Evolutionary conservation across 2,329 filamentous ascomycete genomes (phyloP).

Genomic region (Purpureocillium lavendulum): DNA sequence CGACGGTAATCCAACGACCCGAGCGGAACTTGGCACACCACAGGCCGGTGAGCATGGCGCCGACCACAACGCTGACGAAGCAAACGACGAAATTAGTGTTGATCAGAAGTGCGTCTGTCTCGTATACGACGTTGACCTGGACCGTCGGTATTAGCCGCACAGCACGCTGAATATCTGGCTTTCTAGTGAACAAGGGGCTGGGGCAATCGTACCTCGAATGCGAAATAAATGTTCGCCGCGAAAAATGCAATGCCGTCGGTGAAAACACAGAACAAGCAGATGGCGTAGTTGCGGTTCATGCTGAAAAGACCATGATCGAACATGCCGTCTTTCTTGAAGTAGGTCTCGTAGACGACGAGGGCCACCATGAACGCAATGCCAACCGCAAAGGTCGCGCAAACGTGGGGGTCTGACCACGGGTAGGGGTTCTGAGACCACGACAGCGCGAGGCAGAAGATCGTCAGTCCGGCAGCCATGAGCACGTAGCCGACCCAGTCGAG

Average conservation of each 20-base stretch:
- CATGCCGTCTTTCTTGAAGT: conserved; percentile 28
- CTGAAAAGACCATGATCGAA: conserved; percentile 30
- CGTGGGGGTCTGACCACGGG: conserved; percentile 24
- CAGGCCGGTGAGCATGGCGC: conserved; percentile 19
- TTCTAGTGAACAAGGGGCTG: no score
- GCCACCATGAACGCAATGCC: conserved; percentile 14
- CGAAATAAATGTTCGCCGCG: conserved; percentile 32
- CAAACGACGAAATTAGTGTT: conserved; percentile 10
- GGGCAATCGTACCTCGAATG: conserved; percentile 23
- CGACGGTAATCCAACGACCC: conserved; percentile 15
- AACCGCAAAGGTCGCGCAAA: conserved; percentile 25
- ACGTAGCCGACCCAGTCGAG: conserved; percentile 31
- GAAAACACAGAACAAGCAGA: conserved; percentile 17
- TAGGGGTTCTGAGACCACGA: conserved; percentile 30
- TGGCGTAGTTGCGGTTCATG: conserved; percentile 25
- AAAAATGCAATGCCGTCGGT: conserved; percentile 28
- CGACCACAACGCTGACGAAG: conserved; percentile 16
- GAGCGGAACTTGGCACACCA: conserved; percentile 20
- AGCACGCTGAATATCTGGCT: no score
- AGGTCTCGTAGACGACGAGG: conserved; percentile 24
- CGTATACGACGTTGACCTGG: conserved; percentile 22
- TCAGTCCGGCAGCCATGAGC: conserved; percentile 22
- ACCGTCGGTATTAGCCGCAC: no score
- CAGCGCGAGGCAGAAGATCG: conserved; percentile 29
- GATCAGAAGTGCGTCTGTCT: conserved; percentile 23